Percentiles rank a stretch among this genome's conserved stretches.
Conservation (phyloP, 2,329 filamentous ascomycete species). For the Curvularia sp. region DNA sequence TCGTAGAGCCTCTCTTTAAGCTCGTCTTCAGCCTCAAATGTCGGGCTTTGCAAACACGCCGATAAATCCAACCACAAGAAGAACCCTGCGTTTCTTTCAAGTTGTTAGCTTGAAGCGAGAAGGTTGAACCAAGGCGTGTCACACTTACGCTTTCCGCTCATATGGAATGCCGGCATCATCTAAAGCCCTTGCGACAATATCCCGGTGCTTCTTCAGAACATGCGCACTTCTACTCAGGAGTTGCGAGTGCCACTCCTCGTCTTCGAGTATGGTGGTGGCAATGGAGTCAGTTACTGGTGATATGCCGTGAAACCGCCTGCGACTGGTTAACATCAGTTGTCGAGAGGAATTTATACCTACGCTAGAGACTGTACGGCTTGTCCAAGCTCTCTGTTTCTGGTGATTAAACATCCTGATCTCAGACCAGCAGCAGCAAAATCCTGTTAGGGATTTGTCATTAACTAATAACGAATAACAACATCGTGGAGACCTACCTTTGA, state of each 20-base stretch:
- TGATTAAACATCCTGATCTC: constrained; percentile 28
- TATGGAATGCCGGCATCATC: constrained; percentile 8
- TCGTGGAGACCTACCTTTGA: constrained; percentile 27
- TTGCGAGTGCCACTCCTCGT: constrained; percentile 23
- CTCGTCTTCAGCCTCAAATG: constrained; percentile 27
- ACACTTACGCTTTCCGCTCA: constrained; percentile 10
- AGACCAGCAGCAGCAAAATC: constrained; percentile 63
- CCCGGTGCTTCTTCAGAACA: constrained; percentile 1
- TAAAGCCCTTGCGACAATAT: constrained; percentile 1
- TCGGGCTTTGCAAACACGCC: constrained; percentile 17
- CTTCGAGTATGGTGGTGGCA: constrained; percentile 29
- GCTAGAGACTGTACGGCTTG: constrained; percentile 40
- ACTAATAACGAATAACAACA: neutral
- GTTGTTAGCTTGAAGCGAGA: neutral
- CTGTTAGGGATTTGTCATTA: constrained; percentile 19
- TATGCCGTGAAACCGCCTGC: constrained; percentile 40
- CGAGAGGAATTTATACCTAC: neutral
- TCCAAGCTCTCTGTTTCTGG: constrained; percentile 25
- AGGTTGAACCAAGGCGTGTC: neutral
- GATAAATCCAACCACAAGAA: constrained; percentile 63
- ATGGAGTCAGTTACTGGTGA: constrained; percentile 27
- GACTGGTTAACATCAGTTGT: neutral
- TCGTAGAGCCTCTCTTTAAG: constrained; percentile 33
- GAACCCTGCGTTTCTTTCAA: constrained; percentile 61
- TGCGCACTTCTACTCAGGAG: constrained; percentile 3